A percentile compares a stretch with the other conserved stretches of the same genome.
These are phyloP conservation scores for Yamadazyma sp. DNA, from an alignment of 805 yeast species.

Conservation along the genomic window DNA sequence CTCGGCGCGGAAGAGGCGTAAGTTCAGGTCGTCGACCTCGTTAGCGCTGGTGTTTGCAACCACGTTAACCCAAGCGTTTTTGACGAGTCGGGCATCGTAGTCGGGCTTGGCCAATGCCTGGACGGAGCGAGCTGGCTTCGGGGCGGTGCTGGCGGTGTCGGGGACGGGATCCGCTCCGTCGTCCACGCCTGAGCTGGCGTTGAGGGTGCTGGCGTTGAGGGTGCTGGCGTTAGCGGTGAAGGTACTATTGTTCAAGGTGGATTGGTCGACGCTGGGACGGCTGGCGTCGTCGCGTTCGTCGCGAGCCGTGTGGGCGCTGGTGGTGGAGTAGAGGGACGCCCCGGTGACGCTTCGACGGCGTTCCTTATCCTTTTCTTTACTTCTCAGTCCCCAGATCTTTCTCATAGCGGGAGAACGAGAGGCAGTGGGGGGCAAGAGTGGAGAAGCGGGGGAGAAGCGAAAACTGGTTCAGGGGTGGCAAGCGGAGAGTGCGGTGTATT, in stretches of 20 bases:
- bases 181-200: too few relatives aligned
- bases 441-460: too few relatives aligned
- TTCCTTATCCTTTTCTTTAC: slow-evolving; percentile 17
- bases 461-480: too few relatives aligned
- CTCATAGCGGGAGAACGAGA: too few relatives aligned
- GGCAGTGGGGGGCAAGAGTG: too few relatives aligned
- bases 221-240: too few relatives aligned
- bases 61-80: slow-evolving; percentile 40
- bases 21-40: slow-evolving; percentile 31
- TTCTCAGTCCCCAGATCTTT: slow-evolving; percentile 11
- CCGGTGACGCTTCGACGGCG: slow-evolving; percentile 13
- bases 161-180: neutral
- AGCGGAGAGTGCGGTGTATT: too few relatives aligned
- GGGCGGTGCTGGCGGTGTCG: neutral
- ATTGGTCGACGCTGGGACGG: too few relatives aligned
- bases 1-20: slow-evolving; percentile 60
- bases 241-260: too few relatives aligned
- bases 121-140: slow-evolving; percentile 3
- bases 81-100: slow-evolving; percentile 30
- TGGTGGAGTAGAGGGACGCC: neutral
- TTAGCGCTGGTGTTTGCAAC: slow-evolving; percentile 28
- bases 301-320: neutral
- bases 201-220: too few relatives aligned
- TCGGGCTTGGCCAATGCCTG: slow-evolving; percentile 18
- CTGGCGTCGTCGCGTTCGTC: too few relatives aligned